Conservation (phyloP, 2,329 filamentous ascomycete genomes). For the Endocalyx cinctus region DNA sequence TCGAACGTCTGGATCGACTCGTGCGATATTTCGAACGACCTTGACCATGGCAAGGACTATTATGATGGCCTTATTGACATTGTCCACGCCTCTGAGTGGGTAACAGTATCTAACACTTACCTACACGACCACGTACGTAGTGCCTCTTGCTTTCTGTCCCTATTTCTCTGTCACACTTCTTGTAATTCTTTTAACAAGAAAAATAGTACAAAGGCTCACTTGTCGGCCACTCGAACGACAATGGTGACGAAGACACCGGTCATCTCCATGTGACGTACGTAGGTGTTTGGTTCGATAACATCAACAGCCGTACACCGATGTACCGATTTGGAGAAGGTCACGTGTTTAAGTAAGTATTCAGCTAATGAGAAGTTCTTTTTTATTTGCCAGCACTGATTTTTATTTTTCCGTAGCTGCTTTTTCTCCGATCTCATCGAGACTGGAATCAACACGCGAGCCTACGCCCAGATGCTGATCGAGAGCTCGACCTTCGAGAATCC, state of each 20-base stretch:
- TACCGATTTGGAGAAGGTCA: slow-evolving; percentile 58
- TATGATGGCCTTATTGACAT: slow-evolving; percentile 58
- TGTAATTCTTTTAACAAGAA: too few relatives aligned
- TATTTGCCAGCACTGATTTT: slow-evolving; percentile 9
- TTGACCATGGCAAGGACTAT: slow-evolving; percentile 53
- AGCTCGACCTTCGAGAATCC: slow-evolving; percentile 13
- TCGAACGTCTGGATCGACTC: slow-evolving; percentile 55
- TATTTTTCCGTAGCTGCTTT: background rate
- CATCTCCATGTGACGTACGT: slow-evolving; percentile 52
- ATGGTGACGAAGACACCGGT: slow-evolving; percentile 49
- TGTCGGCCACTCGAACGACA: slow-evolving; percentile 53
- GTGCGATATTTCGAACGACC: slow-evolving; percentile 49
- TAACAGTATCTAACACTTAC: slow-evolving; percentile 37
- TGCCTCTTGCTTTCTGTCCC: slow-evolving; percentile 1
- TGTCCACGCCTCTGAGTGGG: slow-evolving; percentile 51
- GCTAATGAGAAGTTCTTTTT: slow-evolving; percentile 1
- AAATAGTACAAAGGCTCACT: slow-evolving; percentile 60
- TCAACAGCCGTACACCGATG: slow-evolving; percentile 51
- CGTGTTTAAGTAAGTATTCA: slow-evolving; percentile 30
- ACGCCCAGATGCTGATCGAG: slow-evolving; percentile 14
- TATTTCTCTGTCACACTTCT: too few relatives aligned
- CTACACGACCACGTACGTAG: slow-evolving; percentile 37
- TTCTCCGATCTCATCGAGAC: slow-evolving; percentile 5
- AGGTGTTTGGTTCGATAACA: slow-evolving; percentile 54
- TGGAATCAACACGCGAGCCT: slow-evolving; percentile 10